Evolutionary conservation across 805 yeast species (phyloP), one percentile per base, ranked within the genome.

Genomic region (Metschnikowia dekortorum): DNA sequence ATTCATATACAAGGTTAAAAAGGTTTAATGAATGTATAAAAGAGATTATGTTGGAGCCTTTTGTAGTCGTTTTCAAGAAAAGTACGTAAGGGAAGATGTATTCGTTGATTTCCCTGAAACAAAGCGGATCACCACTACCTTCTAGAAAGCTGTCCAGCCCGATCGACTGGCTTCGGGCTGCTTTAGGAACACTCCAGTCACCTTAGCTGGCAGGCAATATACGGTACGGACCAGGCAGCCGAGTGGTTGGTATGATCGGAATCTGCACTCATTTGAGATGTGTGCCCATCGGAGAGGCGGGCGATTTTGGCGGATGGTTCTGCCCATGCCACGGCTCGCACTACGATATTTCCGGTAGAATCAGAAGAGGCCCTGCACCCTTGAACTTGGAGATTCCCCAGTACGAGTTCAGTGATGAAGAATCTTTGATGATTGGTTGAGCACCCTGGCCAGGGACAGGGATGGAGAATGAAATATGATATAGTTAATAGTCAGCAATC

Each of bases 311-410:
- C 72, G 99, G 99, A 72, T 94, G 99, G 99, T 94, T 94, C 92
- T 94, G 99, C 77, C 99, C 99, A 60, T 94, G 99, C 81, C 99
- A 95, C 82, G 99, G 99, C 83, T 92, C 98, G 69, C 99, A 95
- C 76, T 94, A 94, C 77, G 99, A 94, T 78, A 95, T 95, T 78
- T 91, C 97, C 58, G 99, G 99, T 74, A 92, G 99, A 85, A 92
- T 94, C 71, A 89, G 99, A 85, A 92, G 84, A 80, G 99, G 99
- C 64, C 99, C 99, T 64, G 99, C 99, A 70, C 99, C 99, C 68
- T 83, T 89, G 74, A 94, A 94, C 82, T 83, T 94, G 79, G 99
- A 92, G 80, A 81, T 94, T 65, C 99, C 99, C 64, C 79, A 82
- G 63, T 94, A 94, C 72, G 89, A 84, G 62, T 87, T 94, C 69